A percentile compares a stretch with the other conserved stretches of the same genome.
phyloP scores from a whole-genome alignment of 192 early-diverging fungal species.

The Backusella mclennaniae region DNA sequence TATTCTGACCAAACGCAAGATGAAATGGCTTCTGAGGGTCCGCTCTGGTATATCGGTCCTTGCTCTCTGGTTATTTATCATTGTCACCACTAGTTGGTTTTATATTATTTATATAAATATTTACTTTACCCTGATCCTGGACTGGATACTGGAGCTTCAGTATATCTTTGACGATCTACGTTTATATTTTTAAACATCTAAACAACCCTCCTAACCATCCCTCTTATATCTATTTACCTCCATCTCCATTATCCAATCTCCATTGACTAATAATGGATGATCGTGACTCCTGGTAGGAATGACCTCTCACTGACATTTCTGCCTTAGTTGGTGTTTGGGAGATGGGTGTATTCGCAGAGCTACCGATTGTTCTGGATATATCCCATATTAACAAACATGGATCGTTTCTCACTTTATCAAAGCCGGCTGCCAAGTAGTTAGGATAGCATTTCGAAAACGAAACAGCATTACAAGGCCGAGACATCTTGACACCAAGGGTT shows the following conservation, averaged over 20 bases:
- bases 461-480: constrained; percentile 69
- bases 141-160: background rate
- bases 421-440: constrained; percentile 59
- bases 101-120: background rate
- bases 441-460: constrained; percentile 62
- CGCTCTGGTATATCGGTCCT: constrained; percentile 53
- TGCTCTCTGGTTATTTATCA: constrained; percentile 14
- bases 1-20: constrained; percentile 67
- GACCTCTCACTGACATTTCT: background rate
- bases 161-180: background rate
- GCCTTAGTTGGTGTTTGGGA: background rate
- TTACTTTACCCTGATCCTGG: background rate
- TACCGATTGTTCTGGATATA: constrained; percentile 50
- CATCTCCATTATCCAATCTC: constrained; percentile 8
- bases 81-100: background rate
- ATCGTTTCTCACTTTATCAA: constrained; percentile 77
- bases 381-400: constrained; percentile 76
- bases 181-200: background rate
- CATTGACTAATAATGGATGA: constrained; percentile 7
- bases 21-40: constrained; percentile 61
- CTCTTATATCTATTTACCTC: background rate
- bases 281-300: background rate
- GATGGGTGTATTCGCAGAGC: constrained; percentile 19
- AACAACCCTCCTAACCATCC: background rate
- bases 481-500: constrained; percentile 45